These are phyloP conservation scores for Hyphopichia homilentoma DNA, from an alignment of 805 yeast genomes.

Conservation along the genomic window DNA sequence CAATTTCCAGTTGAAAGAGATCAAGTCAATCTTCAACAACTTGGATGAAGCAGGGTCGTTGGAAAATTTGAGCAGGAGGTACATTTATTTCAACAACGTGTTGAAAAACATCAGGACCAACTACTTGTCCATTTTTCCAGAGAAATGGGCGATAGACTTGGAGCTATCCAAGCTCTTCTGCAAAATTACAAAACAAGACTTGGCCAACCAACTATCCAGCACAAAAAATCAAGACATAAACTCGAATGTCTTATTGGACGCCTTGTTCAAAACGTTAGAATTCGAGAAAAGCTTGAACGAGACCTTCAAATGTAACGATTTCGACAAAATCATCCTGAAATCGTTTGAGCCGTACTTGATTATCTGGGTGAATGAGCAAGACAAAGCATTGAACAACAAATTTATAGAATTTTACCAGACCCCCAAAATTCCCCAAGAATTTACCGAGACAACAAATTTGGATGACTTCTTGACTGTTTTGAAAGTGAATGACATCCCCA, in stretches of 20 bases:
- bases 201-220: constrained; percentile 23
- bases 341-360: constrained; percentile 81
- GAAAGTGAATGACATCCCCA: constrained; percentile 47
- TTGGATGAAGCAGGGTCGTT: constrained; percentile 93
- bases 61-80: constrained; percentile 81
- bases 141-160: constrained; percentile 65
- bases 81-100: constrained; percentile 72
- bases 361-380: constrained; percentile 87
- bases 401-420: constrained; percentile 61
- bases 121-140: constrained; percentile 57
- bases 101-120: constrained; percentile 55
- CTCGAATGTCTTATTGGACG: constrained; percentile 61
- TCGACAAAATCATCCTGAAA: constrained; percentile 48
- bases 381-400: constrained; percentile 55
- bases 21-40: constrained; percentile 67
- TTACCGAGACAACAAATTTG: constrained; percentile 10
- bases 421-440: constrained; percentile 47
- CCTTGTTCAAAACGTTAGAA: constrained; percentile 74
- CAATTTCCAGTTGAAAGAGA: constrained; percentile 65
- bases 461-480: constrained; percentile 35
- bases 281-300: constrained; percentile 74
- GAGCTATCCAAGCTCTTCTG: constrained; percentile 63
- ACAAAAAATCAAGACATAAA: constrained; percentile 43
- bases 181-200: constrained; percentile 63
- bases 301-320: constrained; percentile 49